phyloP scores from a whole-genome alignment of 1,139 yeast genomes.

The Geotrichum restrictum region DNA sequence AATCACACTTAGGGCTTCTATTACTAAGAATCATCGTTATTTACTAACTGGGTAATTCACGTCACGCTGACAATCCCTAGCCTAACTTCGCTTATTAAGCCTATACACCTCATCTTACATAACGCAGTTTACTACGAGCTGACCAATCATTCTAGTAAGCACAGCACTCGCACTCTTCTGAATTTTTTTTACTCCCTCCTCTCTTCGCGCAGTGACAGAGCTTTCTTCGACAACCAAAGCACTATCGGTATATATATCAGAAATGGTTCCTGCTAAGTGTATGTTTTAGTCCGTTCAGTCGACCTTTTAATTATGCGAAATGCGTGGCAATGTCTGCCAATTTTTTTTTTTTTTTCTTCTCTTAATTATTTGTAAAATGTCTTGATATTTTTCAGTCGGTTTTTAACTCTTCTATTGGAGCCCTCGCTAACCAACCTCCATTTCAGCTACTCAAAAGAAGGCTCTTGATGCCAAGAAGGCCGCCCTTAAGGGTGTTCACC shows the following conservation, averaged over 20 bases:
- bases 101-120: too few species aligned
- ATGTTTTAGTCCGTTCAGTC: neutral
- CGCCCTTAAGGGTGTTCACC: slow-evolving; percentile 95
- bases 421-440: neutral
- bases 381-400: too few species aligned
- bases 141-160: slow-evolving; percentile 3
- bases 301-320: neutral
- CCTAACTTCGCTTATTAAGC: too few species aligned
- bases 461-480: slow-evolving; percentile 99
- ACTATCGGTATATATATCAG: slow-evolving; percentile 13
- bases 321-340: neutral
- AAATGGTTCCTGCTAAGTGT: slow-evolving; percentile 23
- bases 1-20: neutral
- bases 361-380: neutral
- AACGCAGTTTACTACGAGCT: neutral
- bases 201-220: slow-evolving; percentile 19
- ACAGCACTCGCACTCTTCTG: slow-evolving; percentile 4
- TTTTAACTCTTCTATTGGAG: too few species aligned
- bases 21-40: neutral
- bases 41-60: too few species aligned
- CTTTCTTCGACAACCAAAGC: slow-evolving; percentile 19
- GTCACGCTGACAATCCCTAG: too few species aligned
- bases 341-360: neutral
- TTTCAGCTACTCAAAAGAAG: slow-evolving; percentile 46
- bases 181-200: slow-evolving; percentile 13